Conservation (phyloP, 805 yeast genomes). For the Teunomyces cretensis region DNA sequence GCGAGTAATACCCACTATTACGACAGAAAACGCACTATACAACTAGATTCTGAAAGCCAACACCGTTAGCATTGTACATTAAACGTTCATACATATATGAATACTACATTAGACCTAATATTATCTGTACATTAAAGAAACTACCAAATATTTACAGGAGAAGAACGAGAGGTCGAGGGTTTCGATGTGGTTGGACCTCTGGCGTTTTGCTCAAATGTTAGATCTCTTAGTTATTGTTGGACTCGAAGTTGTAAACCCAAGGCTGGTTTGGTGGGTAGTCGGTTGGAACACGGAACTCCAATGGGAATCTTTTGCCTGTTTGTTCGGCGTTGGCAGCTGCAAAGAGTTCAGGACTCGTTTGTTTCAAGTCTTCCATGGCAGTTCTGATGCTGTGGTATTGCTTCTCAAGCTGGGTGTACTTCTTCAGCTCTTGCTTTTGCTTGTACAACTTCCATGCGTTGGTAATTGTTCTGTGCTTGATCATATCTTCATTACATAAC, state of each 20-base stretch:
- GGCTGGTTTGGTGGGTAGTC: constrained; percentile 80
- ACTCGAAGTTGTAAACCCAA: constrained; percentile 62
- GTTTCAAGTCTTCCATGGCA: constrained; percentile 72
- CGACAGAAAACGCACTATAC: too few species aligned
- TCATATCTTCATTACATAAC: constrained; percentile 73
- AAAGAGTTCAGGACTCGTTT: constrained; percentile 53
- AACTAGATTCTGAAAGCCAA: too few species aligned
- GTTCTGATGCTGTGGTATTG: constrained; percentile 66
- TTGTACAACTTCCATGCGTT: constrained; percentile 77
- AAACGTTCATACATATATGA: background rate
- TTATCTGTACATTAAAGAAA: background rate
- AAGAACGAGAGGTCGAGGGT: background rate
- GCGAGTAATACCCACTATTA: too few species aligned
- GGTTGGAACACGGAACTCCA: constrained; percentile 85
- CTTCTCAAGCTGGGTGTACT: constrained; percentile 41
- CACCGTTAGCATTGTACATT: background rate
- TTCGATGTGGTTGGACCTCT: too few species aligned
- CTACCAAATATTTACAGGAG: constrained; percentile 1
- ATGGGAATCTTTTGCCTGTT: constrained; percentile 64
- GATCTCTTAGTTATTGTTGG: constrained; percentile 4
- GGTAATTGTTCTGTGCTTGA: constrained; percentile 79
- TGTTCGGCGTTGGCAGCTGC: constrained; percentile 61
- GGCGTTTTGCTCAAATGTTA: too few species aligned
- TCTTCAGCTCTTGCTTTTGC: constrained; percentile 47
- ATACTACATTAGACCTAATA: background rate